phyloP scores from a whole-genome alignment of 192 early-diverging fungal genomes.

The Neocallimastix lanati region DNA sequence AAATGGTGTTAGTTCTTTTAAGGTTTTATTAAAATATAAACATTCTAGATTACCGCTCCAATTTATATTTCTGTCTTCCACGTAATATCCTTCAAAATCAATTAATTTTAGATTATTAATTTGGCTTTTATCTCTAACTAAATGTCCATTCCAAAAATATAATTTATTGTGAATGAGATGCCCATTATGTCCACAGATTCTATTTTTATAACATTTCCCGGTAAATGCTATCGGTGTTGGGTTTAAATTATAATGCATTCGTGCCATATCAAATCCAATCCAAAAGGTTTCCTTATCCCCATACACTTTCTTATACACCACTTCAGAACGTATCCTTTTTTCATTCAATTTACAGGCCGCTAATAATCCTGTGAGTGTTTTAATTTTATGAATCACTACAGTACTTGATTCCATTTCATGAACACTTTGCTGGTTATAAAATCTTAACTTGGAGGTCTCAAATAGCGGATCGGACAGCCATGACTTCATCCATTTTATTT shows the following conservation, averaged over 20 bases:
- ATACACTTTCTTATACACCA: constrained; percentile 21
- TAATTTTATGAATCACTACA: constrained; percentile 1
- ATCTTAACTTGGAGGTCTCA: constrained; percentile 15
- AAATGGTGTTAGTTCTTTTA: no score
- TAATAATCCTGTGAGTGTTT: constrained; percentile 1
- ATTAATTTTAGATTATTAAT: no score
- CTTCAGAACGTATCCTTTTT: constrained; percentile 20
- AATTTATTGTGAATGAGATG: no score
- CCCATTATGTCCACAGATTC: no score
- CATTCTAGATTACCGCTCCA: no score
- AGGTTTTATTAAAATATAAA: no score
- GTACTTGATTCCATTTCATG: constrained; percentile 7
- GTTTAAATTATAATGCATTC: constrained; percentile 24
- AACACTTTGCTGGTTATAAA: constrained; percentile 9
- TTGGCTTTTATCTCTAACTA: no score
- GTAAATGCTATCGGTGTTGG: no score
- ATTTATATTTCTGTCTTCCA: no score
- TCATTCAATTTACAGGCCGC: background rate
- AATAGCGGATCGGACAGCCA: constrained; percentile 22
- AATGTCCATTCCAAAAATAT: no score
- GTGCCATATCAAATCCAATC: constrained; percentile 37
- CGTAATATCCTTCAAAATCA: no score
- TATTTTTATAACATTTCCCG: no score
- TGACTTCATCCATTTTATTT: constrained; percentile 25
- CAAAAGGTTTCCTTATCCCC: constrained; percentile 58